Evolutionary conservation across 2,329 filamentous ascomycete genomes (phyloP).

Genomic region (Alternaria burnsii): DNA sequence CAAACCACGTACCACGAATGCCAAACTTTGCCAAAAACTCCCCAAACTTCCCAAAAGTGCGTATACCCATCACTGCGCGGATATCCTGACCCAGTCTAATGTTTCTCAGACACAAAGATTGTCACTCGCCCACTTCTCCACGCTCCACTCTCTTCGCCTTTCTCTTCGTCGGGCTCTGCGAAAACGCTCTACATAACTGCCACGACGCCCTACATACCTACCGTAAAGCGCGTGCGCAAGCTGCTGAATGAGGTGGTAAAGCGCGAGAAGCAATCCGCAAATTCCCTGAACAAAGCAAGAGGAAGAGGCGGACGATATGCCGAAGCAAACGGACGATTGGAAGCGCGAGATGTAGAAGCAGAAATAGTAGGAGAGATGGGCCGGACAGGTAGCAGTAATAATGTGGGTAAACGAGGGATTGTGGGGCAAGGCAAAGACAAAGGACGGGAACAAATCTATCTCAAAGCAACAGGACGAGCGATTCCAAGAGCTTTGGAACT

Average conservation of each 20-base stretch:
- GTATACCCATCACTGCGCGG: constrained; percentile 2
- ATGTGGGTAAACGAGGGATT: constrained; percentile 1
- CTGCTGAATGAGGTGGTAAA: constrained; percentile 67
- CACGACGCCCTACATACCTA: constrained; percentile 72
- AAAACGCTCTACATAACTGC: constrained; percentile 73
- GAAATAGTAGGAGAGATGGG: constrained; percentile 35
- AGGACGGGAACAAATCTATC: constrained; percentile 59
- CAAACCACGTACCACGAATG: not conserved
- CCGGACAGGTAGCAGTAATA: constrained; percentile 4
- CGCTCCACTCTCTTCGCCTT: constrained; percentile 63
- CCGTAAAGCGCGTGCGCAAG: constrained; percentile 70
- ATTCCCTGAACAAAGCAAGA: constrained; percentile 1
- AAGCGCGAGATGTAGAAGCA: constrained; percentile 41
- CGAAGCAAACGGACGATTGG: constrained; percentile 36
- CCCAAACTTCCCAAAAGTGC: constrained; percentile 36
- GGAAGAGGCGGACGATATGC: constrained; percentile 6
- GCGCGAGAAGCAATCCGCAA: constrained; percentile 54
- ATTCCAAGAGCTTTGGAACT: constrained; percentile 70
- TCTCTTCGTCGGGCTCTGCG: constrained; percentile 56
- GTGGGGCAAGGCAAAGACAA: constrained; percentile 6
- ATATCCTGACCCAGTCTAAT: constrained; percentile 7
- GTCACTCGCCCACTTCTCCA: constrained; percentile 67
- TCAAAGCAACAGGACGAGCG: constrained; percentile 73
- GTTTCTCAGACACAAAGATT: constrained; percentile 55
- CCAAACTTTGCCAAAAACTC: constrained; percentile 21